Base-by-base conservation (phyloP, 805 yeast species). In the Tetrapisispora pingtungensis region DNA sequence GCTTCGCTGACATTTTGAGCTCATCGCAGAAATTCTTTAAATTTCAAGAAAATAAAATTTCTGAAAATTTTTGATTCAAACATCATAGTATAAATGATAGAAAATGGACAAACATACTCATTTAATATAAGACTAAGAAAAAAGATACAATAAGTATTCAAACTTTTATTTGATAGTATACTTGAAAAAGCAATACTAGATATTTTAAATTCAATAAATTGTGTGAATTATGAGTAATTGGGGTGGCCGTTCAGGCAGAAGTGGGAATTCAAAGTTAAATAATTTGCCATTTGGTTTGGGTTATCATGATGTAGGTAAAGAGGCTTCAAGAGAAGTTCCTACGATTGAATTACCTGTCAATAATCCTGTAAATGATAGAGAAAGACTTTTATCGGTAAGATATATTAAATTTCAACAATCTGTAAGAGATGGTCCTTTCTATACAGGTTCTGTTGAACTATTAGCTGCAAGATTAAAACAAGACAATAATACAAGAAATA, bases 271-370 rank as follows among this genome's bases (percentile, higher is more conserved):
- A 33, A 53, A 65, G 66, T 51, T 59, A 40, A 57, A 59, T 39
- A 57, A 55, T 35, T 63, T 82, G 42, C 89, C 89, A n/a, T 80
- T 81, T 62, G 89, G 93, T 10, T 61, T 83, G 41, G 85, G 79
- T 42, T 80, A 77, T 58, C 69, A 73, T 27, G 90, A 83, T 56
- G 69, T 82, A 20, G 60, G 69, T 15, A 59, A 49, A 60, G 59
- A 37, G 61, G 69, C 41, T 65, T 71, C 46, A 58, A 70, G 48
- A 58, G 70, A 51, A 52, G 55, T 52, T 63, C 78, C 62, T 20
- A 48, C 44, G 64, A 58, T 72, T 59, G 62, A 75, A 20, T 58
- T 84, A 19, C 93, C 93, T 1, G 75, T 83, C 3, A 78, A 79
- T 58, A 84, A 84, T 0, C 70, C 77, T 7, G 64, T 78, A 17